These are phyloP conservation scores for Tulasnella sp. DNA, from an alignment of 768 basidiomycete species.

Conservation along the genomic window DNA sequence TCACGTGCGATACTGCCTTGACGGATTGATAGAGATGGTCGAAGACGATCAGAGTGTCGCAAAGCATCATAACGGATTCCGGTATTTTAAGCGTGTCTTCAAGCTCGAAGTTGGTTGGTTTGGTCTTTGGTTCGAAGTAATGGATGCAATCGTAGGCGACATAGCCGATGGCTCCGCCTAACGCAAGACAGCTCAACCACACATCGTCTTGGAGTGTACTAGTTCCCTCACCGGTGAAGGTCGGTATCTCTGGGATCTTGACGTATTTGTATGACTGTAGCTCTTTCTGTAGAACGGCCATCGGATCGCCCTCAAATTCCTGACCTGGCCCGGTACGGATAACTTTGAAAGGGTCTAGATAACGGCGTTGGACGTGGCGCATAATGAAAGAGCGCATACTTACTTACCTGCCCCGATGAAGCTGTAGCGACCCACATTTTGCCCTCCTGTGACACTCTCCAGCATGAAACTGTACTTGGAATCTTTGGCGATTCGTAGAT, in stretches of 20 bases:
- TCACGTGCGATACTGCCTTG: constrained; percentile 94
- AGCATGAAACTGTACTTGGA: constrained; percentile 91
- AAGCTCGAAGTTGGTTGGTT: constrained; percentile 35
- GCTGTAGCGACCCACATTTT: constrained; percentile 85
- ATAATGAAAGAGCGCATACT: neutral
- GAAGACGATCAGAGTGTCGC: constrained; percentile 90
- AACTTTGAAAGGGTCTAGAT: constrained; percentile 81
- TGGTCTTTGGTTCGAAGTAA: constrained; percentile 92
- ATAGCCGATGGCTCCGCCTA: constrained; percentile 93
- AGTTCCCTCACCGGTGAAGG: constrained; percentile 53
- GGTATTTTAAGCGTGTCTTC: constrained; percentile 79
- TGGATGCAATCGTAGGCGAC: constrained; percentile 94
- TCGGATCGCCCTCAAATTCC: constrained; percentile 78
- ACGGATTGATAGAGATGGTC: constrained; percentile 93
- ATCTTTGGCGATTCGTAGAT: constrained; percentile 83
- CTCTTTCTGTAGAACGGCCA: constrained; percentile 72
- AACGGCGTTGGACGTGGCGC: neutral
- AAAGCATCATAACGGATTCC: constrained; percentile 93
- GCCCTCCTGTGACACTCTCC: constrained; percentile 84
- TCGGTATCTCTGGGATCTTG: constrained; percentile 81
- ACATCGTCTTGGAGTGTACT: neutral
- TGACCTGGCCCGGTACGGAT: constrained; percentile 80
- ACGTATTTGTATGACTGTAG: constrained; percentile 79
- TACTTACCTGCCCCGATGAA: constrained; percentile 86
- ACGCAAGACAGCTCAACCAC: neutral